A percentile compares a stretch with the other conserved stretches of the same genome.
Evolutionary conservation across 2,329 filamentous ascomycete genomes (phyloP).

Genomic region (Calonectria pauciramosa): DNA sequence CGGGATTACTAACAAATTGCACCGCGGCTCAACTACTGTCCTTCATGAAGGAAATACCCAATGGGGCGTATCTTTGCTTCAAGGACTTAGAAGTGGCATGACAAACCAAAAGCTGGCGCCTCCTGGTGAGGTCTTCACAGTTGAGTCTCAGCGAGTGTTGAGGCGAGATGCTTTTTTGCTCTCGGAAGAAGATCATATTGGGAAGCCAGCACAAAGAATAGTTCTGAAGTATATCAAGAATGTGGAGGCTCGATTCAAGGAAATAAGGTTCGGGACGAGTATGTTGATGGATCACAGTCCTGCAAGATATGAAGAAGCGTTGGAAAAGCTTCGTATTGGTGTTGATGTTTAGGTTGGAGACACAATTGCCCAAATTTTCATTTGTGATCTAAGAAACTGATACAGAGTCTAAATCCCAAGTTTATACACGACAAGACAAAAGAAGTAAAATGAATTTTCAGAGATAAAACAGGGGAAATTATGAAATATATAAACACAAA

Average conservation of each 20-base stretch:
- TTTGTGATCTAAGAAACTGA: not conserved
- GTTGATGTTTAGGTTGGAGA: conserved; percentile 51
- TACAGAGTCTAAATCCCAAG: not conserved
- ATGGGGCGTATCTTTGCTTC: conserved; percentile 78
- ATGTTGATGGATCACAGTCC: conserved; percentile 85
- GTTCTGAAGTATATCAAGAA: conserved; percentile 79
- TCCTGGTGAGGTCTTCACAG: conserved; percentile 81
- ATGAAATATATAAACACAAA: not conserved
- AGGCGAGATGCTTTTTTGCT: conserved; percentile 74
- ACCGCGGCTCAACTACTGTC: conserved; percentile 56
- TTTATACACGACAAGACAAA: not conserved
- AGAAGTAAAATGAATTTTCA: not conserved
- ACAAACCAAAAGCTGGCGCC: conserved; percentile 78
- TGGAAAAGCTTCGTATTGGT: conserved; percentile 70
- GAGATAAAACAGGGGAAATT: not conserved
- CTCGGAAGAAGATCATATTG: conserved; percentile 64
- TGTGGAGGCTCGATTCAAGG: conserved; percentile 78
- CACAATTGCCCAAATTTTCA: not conserved
- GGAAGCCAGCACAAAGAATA: conserved; percentile 75
- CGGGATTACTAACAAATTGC: conserved; percentile 74
- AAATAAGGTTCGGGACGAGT: conserved; percentile 78
- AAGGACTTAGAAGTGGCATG: conserved; percentile 77
- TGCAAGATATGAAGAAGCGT: conserved; percentile 77
- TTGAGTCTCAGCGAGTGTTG: conserved; percentile 77
- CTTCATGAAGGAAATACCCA: conserved; percentile 70